These are phyloP conservation scores for Durusdinium trenchii DNA, from an alignment of 73 alveolate species.

Conservation along the genomic window DNA sequence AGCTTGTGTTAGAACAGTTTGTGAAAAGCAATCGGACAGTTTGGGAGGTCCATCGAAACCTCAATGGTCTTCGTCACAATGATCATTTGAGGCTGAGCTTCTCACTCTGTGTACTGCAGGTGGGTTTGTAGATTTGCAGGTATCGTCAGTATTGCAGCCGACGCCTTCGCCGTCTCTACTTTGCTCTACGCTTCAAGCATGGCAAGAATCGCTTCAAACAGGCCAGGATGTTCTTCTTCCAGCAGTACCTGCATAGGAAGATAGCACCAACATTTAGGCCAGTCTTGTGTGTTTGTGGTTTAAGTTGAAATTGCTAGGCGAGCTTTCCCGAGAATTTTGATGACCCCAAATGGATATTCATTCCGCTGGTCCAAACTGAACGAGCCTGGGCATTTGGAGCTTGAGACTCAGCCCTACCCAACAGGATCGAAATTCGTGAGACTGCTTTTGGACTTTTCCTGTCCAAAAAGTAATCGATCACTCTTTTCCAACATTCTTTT, in stretches of 20 bases:
- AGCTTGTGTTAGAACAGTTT: neutral
- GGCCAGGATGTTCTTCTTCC: neutral
- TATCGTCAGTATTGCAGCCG: slow-evolving; percentile 94
- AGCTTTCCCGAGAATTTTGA: slow-evolving; percentile 82
- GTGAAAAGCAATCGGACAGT: neutral
- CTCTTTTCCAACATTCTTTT: neutral
- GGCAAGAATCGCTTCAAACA: slow-evolving; percentile 78
- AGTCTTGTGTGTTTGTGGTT: neutral
- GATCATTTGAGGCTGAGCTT: slow-evolving; percentile 81
- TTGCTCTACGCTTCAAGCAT: slow-evolving; percentile 56
- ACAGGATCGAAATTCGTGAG: neutral
- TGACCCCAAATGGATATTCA: slow-evolving; percentile 74
- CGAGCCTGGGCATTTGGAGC: slow-evolving; percentile 90
- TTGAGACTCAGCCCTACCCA: neutral
- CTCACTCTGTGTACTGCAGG: neutral
- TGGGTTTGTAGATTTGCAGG: neutral
- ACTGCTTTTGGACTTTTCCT: neutral
- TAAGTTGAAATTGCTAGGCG: neutral
- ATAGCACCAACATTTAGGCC: too few species aligned
- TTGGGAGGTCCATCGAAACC: slow-evolving; percentile 68
- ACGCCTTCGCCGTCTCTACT: slow-evolving; percentile 76
- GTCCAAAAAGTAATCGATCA: neutral
- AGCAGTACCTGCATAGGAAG: neutral
- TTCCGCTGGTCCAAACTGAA: slow-evolving; percentile 70
- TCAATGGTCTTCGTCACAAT: slow-evolving; percentile 83